Conservation (phyloP, 805 yeast species). For the Vanderwaltozyma tropicalis region DNA sequence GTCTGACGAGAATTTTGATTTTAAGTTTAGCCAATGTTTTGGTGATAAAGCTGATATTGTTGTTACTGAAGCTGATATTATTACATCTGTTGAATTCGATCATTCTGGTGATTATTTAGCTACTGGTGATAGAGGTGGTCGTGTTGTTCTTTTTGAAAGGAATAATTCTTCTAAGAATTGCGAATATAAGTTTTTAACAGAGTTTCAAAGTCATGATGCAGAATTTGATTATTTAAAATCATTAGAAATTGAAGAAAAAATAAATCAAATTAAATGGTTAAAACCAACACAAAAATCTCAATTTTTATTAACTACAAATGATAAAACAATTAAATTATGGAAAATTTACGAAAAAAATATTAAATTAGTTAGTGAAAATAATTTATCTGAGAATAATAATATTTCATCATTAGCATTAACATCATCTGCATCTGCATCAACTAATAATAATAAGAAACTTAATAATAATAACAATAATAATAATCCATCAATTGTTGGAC, state of each 20-base stretch:
- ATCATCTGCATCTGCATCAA: constrained; percentile 3
- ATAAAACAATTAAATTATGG: constrained; percentile 98
- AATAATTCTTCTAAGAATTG: constrained; percentile 65
- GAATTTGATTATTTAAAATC: constrained; percentile 95
- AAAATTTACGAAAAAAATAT: constrained; percentile 86
- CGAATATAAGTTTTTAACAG: constrained; percentile 92
- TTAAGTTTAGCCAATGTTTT: constrained; percentile 89
- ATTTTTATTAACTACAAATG: constrained; percentile 83
- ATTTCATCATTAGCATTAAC: constrained; percentile 1
- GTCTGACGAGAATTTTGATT: constrained; percentile 31
- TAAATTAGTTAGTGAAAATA: constrained; percentile 86
- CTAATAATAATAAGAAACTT: constrained; percentile 5
- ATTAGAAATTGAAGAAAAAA: constrained; percentile 94
- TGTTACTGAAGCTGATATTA: constrained; percentile 93
- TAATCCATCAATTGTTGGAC: constrained; percentile 4
- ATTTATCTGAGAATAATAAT: constrained; percentile 31
- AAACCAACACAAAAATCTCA: constrained; percentile 82
- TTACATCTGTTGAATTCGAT: constrained; percentile 93
- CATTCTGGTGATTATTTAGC: constrained; percentile 91
- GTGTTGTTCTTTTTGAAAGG: constrained; percentile 92
- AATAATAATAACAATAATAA: constrained; percentile 4
- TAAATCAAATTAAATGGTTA: constrained; percentile 96
- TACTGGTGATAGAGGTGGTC: constrained; percentile 97
- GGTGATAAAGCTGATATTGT: constrained; percentile 98
- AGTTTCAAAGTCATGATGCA: constrained; percentile 96